Conservation (phyloP, 129 eudicot species). For the Pittosporum tobira region DNA sequence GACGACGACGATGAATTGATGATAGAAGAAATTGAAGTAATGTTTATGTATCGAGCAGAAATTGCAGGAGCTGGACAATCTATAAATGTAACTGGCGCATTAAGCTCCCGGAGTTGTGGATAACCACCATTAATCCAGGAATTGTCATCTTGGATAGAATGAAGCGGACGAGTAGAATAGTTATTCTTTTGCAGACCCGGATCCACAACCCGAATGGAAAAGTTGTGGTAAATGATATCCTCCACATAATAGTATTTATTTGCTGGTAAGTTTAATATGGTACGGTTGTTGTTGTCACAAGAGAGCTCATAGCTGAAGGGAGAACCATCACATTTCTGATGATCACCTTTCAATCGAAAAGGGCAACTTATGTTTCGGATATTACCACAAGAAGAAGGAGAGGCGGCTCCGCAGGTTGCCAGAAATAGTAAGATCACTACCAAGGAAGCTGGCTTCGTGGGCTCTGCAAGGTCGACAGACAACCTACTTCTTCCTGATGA, state of each 20-base stretch:
- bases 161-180: background rate
- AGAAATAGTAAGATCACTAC: too few relatives aligned
- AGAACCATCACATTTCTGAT: background rate
- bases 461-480: too few relatives aligned
- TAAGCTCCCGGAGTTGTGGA: too few relatives aligned
- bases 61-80: too few relatives aligned
- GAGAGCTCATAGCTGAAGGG: background rate
- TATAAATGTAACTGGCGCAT: too few relatives aligned
- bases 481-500: too few relatives aligned
- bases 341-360: background rate
- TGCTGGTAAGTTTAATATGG: background rate
- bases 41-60: too few relatives aligned
- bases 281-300: background rate
- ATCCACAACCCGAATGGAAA: background rate
- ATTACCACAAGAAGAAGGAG: slow-evolving; percentile 4
- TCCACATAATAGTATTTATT: background rate
- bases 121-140: too few relatives aligned
- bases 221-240: background rate
- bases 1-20: too few relatives aligned
- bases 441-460: too few relatives aligned
- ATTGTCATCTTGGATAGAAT: background rate
- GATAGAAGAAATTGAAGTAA: too few relatives aligned
- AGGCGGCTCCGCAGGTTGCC: background rate
- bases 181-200: background rate
- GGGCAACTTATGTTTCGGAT: background rate